A percentile compares a stretch with the other conserved stretches of the same genome.
phyloP scores from a whole-genome alignment of 1,139 yeast species.

The Geotrichum klebahnii region DNA sequence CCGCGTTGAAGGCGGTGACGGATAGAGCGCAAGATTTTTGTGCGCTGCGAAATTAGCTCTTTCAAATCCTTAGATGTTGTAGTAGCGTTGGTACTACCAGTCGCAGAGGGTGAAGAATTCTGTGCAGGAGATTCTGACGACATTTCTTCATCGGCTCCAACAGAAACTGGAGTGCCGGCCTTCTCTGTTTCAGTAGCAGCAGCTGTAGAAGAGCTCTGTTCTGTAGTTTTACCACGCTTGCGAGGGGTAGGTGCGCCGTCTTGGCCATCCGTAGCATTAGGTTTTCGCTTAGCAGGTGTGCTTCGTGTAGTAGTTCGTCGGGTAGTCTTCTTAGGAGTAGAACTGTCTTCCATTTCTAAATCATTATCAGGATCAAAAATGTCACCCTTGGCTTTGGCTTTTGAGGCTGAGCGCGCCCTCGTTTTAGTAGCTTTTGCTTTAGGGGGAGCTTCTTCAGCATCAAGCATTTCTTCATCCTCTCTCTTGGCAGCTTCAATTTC shows the following conservation, averaged over 20 bases:
- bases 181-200: not conserved
- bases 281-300: conserved; percentile 7
- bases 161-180: not conserved
- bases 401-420: too few relatives aligned
- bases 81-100: too few relatives aligned
- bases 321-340: too few relatives aligned
- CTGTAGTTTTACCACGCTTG: conserved; percentile 12
- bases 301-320: not conserved
- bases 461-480: conserved; percentile 7
- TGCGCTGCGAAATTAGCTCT: conserved; percentile 28
- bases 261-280: not conserved
- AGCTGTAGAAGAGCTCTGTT: too few relatives aligned
- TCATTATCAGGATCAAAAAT: too few relatives aligned
- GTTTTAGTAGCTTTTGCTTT: conserved; percentile 13
- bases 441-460: conserved; percentile 8
- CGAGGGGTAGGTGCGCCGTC: not conserved
- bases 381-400: conserved; percentile 8
- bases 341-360: too few relatives aligned
- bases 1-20: conserved; percentile 38
- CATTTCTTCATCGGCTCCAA: not conserved
- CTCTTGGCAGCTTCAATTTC: conserved; percentile 2
- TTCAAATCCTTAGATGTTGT: conserved; percentile 28
- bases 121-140: conserved; percentile 2
- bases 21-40: conserved; percentile 28
- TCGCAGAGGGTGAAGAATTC: conserved; percentile 11